Evolutionary conservation across 2,329 filamentous ascomycete species (phyloP).

Genomic region (Arthrinium puccinioides): DNA sequence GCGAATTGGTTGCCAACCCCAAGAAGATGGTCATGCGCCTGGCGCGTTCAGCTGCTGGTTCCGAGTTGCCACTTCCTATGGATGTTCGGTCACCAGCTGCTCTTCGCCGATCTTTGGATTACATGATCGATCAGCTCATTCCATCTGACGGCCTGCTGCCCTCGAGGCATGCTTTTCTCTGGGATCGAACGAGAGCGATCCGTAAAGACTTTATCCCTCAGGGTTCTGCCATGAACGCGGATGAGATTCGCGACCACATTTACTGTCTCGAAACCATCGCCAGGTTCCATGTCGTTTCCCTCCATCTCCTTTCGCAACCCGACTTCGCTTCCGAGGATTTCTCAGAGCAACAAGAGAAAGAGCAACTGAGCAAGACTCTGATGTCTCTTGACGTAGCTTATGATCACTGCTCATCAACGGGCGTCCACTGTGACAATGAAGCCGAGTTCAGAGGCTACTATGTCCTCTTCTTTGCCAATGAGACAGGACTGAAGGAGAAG

Average conservation of each 20-base stretch:
- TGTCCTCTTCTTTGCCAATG: conserved; percentile 52
- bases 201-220: conserved; percentile 64
- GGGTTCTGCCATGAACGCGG: conserved; percentile 44
- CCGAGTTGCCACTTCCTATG: conserved; percentile 60
- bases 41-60: conserved; percentile 60
- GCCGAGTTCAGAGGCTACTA: conserved; percentile 61
- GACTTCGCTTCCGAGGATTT: conserved; percentile 53
- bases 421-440: conserved; percentile 53
- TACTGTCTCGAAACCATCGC: conserved; percentile 60
- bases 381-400: conserved; percentile 60
- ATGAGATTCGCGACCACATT: conserved; percentile 51
- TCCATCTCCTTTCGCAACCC: conserved; percentile 54
- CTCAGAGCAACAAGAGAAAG: conserved; percentile 59
- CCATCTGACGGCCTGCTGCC: conserved; percentile 47
- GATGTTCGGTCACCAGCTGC: conserved; percentile 56
- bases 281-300: conserved; percentile 57
- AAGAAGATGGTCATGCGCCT: conserved; percentile 59
- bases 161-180: conserved; percentile 54
- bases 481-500: conserved; percentile 50
- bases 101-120: conserved; percentile 53
- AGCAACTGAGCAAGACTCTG: conserved; percentile 59
- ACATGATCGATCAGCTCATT: conserved; percentile 54
- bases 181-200: conserved; percentile 62
- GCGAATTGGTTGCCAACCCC: conserved; percentile 37
- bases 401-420: conserved; percentile 54